phyloP scores from a whole-genome alignment of 2,329 filamentous ascomycete genomes.

The Neofusicoccum kwambonambiense region DNA sequence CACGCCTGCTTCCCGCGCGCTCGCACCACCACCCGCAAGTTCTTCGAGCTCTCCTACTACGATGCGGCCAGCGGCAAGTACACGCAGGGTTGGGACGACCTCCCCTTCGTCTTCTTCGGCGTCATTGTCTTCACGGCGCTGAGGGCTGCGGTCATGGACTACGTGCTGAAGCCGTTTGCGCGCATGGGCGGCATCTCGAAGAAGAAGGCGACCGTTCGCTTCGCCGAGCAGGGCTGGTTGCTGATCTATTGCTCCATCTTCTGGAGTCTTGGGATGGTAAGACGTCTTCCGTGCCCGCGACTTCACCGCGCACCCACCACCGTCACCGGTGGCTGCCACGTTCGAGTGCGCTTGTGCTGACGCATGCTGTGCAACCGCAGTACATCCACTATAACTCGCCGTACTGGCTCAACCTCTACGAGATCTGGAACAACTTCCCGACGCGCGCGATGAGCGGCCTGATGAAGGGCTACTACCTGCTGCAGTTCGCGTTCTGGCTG shows the following conservation, averaged over 20 bases:
- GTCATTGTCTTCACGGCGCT: slow-evolving; percentile 84
- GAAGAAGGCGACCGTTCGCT: slow-evolving; percentile 74
- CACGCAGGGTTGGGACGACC: slow-evolving; percentile 74
- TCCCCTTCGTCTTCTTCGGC: slow-evolving; percentile 73
- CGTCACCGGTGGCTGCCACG: background rate
- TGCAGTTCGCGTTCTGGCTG: slow-evolving; percentile 88
- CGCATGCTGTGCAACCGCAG: slow-evolving; percentile 45
- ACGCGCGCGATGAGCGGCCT: slow-evolving; percentile 69
- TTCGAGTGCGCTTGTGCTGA: background rate
- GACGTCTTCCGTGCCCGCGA: background rate
- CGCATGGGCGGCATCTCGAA: slow-evolving; percentile 70
- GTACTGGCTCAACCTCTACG: slow-evolving; percentile 73
- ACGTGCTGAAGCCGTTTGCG: slow-evolving; percentile 76
- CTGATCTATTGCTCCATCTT: slow-evolving; percentile 78
- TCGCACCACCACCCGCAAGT: slow-evolving; percentile 76
- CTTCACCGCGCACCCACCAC: background rate
- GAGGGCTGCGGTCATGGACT: slow-evolving; percentile 82
- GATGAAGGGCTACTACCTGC: slow-evolving; percentile 86
- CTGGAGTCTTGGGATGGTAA: slow-evolving; percentile 80
- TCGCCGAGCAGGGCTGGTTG: slow-evolving; percentile 94
- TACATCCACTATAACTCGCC: slow-evolving; percentile 76
- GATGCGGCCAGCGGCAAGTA: slow-evolving; percentile 69
- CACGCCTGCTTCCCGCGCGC: slow-evolving; percentile 81
- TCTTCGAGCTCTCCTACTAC: slow-evolving; percentile 84
- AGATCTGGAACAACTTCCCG: slow-evolving; percentile 85